phyloP scores from a whole-genome alignment of 2,329 filamentous ascomycete species.

The Penicillium hordei region DNA sequence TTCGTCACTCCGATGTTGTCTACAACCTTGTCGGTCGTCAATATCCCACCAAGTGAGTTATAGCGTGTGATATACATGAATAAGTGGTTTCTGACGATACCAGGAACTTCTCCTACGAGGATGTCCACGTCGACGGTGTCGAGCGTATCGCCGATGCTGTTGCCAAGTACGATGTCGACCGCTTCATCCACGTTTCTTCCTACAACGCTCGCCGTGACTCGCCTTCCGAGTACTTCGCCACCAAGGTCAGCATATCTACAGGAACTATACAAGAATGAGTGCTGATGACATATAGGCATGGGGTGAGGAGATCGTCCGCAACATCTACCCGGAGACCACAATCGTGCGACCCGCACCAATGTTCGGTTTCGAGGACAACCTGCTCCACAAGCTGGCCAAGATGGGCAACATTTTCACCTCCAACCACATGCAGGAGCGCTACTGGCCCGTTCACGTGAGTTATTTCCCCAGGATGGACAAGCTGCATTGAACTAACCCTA shows the following conservation, averaged over 20 bases:
- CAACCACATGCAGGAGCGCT: slow-evolving; percentile 90
- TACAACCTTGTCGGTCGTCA: slow-evolving; percentile 94
- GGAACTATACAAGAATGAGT: not conserved
- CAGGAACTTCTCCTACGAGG: slow-evolving; percentile 89
- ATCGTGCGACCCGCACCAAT: slow-evolving; percentile 91
- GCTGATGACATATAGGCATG: slow-evolving; percentile 55
- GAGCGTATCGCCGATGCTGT: slow-evolving; percentile 91
- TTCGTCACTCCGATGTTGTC: slow-evolving; percentile 94
- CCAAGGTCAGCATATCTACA: slow-evolving; percentile 64
- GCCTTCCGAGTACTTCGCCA: slow-evolving; percentile 82
- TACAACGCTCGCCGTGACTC: slow-evolving; percentile 84
- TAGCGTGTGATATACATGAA: not conserved
- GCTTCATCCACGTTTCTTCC: slow-evolving; percentile 94
- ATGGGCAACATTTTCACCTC: slow-evolving; percentile 80
- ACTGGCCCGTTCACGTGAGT: slow-evolving; percentile 83
- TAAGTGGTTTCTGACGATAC: slow-evolving; percentile 31
- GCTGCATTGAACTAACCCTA: slow-evolving; percentile 10
- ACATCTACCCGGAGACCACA: slow-evolving; percentile 94
- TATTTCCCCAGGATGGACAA: not conserved
- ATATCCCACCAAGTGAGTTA: slow-evolving; percentile 85
- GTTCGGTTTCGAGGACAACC: slow-evolving; percentile 91
- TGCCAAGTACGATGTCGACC: slow-evolving; percentile 96
- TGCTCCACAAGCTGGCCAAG: slow-evolving; percentile 81
- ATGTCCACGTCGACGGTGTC: slow-evolving; percentile 89
- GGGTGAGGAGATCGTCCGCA: slow-evolving; percentile 79